phyloP scores from a whole-genome alignment of 441 rosid species.

The Aleurites moluccanus region DNA sequence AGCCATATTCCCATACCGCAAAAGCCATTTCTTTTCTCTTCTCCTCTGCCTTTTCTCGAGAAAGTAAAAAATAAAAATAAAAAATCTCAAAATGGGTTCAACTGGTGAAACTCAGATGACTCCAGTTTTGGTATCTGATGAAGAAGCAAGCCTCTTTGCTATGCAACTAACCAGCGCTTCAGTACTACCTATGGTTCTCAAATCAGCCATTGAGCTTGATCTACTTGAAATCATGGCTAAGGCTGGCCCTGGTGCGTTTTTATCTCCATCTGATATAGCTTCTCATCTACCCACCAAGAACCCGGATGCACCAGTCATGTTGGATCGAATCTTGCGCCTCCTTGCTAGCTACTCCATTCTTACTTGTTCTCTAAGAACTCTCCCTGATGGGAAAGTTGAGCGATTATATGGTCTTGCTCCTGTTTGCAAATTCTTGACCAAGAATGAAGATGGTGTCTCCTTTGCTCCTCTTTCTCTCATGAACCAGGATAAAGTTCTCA shows the following conservation, averaged over 20 bases:
- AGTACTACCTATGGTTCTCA: conserved; percentile 72
- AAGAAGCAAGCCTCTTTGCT: conserved; percentile 64
- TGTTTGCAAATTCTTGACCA: conserved; percentile 69
- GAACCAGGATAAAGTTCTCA: conserved; percentile 79
- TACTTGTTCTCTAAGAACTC: conserved; percentile 41
- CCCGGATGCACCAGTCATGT: conserved; percentile 63
- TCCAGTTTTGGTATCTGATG: conserved; percentile 54
- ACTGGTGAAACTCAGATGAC: conserved; percentile 65
- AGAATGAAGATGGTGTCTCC: conserved; percentile 73
- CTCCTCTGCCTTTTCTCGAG: no score
- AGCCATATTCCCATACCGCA: no score
- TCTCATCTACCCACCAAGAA: conserved; percentile 54
- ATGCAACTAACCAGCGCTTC: conserved; percentile 67
- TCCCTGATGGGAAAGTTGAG: conserved; percentile 50
- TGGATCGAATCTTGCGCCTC: conserved; percentile 65
- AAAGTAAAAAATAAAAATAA: no score
- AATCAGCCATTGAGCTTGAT: conserved; percentile 70
- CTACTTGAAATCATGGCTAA: conserved; percentile 65
- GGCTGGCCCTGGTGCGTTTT: conserved; percentile 46
- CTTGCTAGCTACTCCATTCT: conserved; percentile 60
- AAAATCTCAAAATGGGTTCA: conserved; percentile 40
- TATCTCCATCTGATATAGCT: conserved; percentile 57
- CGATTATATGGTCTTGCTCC: conserved; percentile 60
- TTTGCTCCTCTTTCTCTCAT: conserved; percentile 56
- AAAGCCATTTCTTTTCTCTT: no score